These are phyloP conservation scores for Inga laurina DNA, from an alignment of 306 rosid species.

Conservation along the genomic window DNA sequence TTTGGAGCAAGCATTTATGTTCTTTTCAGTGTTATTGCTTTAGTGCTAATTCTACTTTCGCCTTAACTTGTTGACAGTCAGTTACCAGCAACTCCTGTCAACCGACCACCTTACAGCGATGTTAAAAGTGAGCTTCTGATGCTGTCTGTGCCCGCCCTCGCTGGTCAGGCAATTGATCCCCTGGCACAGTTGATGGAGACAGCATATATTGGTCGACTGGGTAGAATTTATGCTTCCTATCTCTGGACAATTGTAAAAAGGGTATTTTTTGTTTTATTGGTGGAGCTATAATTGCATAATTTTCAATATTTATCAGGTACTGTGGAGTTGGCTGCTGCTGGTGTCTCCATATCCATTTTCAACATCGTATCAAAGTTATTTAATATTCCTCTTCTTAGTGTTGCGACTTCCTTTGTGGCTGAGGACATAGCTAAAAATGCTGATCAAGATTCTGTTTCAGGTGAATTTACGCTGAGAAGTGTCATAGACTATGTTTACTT, in stretches of 20 bases:
- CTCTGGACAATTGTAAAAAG: not conserved
- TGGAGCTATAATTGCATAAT: not conserved
- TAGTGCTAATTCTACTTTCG: conserved; percentile 3
- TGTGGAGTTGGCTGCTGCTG: conserved; percentile 91
- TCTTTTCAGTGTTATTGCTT: not conserved
- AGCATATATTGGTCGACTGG: conserved; percentile 89
- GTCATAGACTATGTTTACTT: not conserved
- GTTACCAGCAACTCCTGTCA: conserved; percentile 38
- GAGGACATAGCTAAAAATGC: conserved; percentile 76
- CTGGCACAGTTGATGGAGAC: conserved; percentile 94
- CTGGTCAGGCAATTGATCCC: conserved; percentile 93
- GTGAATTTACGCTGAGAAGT: conserved; percentile 35
- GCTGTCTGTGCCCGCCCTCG: conserved; percentile 79
- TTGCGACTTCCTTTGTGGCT: conserved; percentile 95
- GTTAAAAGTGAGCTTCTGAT: conserved; percentile 69
- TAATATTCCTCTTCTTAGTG: conserved; percentile 90
- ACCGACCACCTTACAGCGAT: conserved; percentile 30
- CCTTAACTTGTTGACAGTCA: conserved; percentile 40
- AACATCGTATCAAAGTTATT: conserved; percentile 86
- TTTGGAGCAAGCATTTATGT: not conserved
- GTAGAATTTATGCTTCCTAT: conserved; percentile 35
- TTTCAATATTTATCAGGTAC: conserved; percentile 52
- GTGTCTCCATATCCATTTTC: conserved; percentile 82
- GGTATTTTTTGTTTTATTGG: not conserved
- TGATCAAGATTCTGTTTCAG: conserved; percentile 54